Conservation (phyloP, 2,329 filamentous ascomycete species). For the Colletotrichum tofieldiae region DNA sequence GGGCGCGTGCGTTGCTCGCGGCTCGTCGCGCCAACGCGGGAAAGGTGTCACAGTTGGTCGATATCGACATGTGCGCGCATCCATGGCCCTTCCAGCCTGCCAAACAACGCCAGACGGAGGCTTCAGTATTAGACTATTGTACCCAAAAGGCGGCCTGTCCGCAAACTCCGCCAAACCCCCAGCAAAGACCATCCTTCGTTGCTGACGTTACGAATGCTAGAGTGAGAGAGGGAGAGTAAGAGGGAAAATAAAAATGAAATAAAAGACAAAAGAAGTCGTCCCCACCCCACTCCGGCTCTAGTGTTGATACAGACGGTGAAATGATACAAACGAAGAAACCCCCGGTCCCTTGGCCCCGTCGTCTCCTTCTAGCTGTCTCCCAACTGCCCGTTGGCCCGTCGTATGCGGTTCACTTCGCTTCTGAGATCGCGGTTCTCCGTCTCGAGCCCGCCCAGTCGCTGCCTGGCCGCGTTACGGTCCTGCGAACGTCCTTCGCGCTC, state of each 20-base stretch:
- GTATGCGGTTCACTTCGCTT: constrained; percentile 68
- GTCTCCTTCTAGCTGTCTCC: constrained; percentile 1
- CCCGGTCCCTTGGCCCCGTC: not conserved
- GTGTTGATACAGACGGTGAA: constrained; percentile 20
- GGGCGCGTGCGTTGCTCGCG: not conserved
- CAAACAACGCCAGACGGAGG: constrained; percentile 17
- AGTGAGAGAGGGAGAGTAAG: no score
- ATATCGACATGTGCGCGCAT: not conserved
- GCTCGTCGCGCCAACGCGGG: not conserved
- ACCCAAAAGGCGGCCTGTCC: constrained; percentile 38
- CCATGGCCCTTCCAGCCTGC: not conserved
- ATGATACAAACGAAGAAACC: constrained; percentile 17
- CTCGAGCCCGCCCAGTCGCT: constrained; percentile 83
- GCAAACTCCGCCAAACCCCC: constrained; percentile 30
- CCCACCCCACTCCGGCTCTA: constrained; percentile 8
- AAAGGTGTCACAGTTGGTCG: not conserved
- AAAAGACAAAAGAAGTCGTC: constrained; percentile 14
- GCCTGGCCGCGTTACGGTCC: constrained; percentile 86
- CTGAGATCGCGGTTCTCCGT: constrained; percentile 81
- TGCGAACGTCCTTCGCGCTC: constrained; percentile 89
- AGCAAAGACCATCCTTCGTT: constrained; percentile 23
- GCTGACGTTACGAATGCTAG: constrained; percentile 20
- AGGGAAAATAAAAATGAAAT: not conserved
- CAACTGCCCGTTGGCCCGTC: constrained; percentile 36
- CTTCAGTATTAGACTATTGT: constrained; percentile 38